Conservation (phyloP, 805 yeast genomes). For the Barnettozyma californica region DNA sequence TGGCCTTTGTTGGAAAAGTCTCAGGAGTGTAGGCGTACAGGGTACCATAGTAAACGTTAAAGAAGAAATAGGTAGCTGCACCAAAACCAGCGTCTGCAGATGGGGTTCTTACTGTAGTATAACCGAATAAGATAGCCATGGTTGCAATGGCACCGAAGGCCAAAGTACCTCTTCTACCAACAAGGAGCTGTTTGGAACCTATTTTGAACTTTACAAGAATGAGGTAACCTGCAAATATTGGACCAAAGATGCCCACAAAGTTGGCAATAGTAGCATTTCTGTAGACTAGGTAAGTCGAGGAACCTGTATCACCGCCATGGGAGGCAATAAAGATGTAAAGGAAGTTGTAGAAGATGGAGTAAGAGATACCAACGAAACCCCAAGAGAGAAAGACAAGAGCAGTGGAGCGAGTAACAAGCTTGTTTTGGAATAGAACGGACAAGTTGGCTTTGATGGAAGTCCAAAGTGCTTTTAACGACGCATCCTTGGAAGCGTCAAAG, state of each 20-base stretch:
- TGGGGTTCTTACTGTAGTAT: slow-evolving; percentile 54
- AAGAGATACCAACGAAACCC: slow-evolving; percentile 51
- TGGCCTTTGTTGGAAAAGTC: slow-evolving; percentile 45
- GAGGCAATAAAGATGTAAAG: slow-evolving; percentile 44
- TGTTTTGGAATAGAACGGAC: slow-evolving; percentile 38
- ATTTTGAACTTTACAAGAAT: slow-evolving; percentile 15
- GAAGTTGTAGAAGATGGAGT: slow-evolving; percentile 48
- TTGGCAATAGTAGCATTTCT: slow-evolving; percentile 44
- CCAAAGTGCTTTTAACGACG: no score
- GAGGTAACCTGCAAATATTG: slow-evolving; percentile 39
- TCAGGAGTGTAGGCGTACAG: slow-evolving; percentile 66
- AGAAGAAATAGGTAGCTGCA: slow-evolving; percentile 42
- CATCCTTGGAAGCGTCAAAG: slow-evolving; percentile 10
- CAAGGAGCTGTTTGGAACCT: slow-evolving; percentile 10
- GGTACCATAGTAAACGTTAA: slow-evolving; percentile 50
- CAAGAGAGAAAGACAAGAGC: slow-evolving; percentile 42
- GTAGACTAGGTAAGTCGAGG: slow-evolving; percentile 37
- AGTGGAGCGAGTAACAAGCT: slow-evolving; percentile 35
- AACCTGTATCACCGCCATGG: slow-evolving; percentile 43
- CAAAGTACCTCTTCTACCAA: slow-evolving; percentile 58
- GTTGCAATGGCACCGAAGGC: slow-evolving; percentile 45
- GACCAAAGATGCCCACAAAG: slow-evolving; percentile 43
- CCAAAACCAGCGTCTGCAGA: slow-evolving; percentile 45
- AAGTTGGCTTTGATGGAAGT: slow-evolving; percentile 32
- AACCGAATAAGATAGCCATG: slow-evolving; percentile 55